phyloP scores from a whole-genome alignment of 768 basidiomycete genomes.

The Mycena crocata region DNA sequence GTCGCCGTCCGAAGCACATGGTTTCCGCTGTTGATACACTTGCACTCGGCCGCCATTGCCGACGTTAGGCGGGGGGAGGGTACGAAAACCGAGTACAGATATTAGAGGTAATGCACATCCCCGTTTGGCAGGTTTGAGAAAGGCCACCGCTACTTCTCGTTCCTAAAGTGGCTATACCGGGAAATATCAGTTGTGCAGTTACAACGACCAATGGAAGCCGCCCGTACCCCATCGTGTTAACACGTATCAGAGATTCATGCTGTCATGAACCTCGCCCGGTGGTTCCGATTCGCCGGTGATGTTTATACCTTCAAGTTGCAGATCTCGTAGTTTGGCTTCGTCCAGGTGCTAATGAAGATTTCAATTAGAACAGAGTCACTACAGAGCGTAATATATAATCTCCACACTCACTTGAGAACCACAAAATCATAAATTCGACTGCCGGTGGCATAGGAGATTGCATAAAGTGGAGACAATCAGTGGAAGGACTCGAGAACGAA shows the following conservation, averaged over 20 bases:
- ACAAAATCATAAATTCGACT: too few relatives aligned
- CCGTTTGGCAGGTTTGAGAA: background rate
- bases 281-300: too few relatives aligned
- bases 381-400: too few relatives aligned
- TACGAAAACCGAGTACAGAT: slow-evolving; percentile 24
- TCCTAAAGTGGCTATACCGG: background rate
- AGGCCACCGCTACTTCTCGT: background rate
- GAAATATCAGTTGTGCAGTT: background rate
- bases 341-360: too few relatives aligned
- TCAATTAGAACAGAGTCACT: too few relatives aligned
- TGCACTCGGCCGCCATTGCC: background rate
- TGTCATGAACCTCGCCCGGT: too few relatives aligned
- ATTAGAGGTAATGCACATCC: slow-evolving; percentile 20
- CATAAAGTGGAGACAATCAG: too few relatives aligned
- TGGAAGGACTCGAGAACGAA: background rate
- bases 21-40: background rate
- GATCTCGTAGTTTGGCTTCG: too few relatives aligned
- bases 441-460: too few relatives aligned
- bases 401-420: too few relatives aligned
- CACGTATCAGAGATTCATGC: background rate
- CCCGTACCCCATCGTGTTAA: background rate
- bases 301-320: too few relatives aligned
- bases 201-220: background rate
- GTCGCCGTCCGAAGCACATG: background rate
- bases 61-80: background rate